Base-by-base conservation (phyloP, 306 rosid genomes). In the Casuarina cunninghamiana region DNA sequence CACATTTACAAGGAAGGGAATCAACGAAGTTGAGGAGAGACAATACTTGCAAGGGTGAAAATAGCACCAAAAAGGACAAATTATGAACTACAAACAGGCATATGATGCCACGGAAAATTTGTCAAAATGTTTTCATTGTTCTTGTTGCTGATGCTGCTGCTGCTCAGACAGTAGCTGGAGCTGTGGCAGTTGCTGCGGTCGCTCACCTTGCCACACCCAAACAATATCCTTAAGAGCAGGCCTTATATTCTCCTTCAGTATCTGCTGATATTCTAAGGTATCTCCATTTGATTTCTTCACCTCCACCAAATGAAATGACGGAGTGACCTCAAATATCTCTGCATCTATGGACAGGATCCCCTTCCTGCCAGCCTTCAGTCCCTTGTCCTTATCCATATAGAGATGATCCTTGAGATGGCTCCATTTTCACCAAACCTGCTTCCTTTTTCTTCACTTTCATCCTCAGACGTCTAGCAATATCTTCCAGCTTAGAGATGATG, bases 161-260 rank as follows among this genome's bases (percentile, higher is more conserved):
- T 26, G 32, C 32, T 26, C 32, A 0, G 32, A 26, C 32, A 26
- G 32, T 26, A 26, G 32, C 32, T 26, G 32, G 32, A 79, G 78
- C 78, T 42, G 75, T 35, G 38, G 86, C 66, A 77, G 77, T 72
- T 71, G 82, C 48, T 78, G 83, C 70, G 71, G 83, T 66, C 84
- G 83, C 68, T 90, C 93, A 45, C 84, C 88, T 76, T 87, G 89
- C 96, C 97, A 91, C 26, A 90, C 90, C 97, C 98, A 94, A 77
- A 90, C 89, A 81, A 94, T 90, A 73, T 94, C 98, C 73, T 81
- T 80, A 69, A 94, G 89, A 71, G 93, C 89, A 55, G 97, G 96
- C 74, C 90, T 94, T 44, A 91, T 86, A 65, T 89, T 91, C 57
- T 90, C 90, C 68, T 79, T 81, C 86, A 94, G 55, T 72, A 90